Evolutionary conservation across 495 filamentous ascomycete genomes (phyloP).

Genomic region (Tuber brumale): DNA sequence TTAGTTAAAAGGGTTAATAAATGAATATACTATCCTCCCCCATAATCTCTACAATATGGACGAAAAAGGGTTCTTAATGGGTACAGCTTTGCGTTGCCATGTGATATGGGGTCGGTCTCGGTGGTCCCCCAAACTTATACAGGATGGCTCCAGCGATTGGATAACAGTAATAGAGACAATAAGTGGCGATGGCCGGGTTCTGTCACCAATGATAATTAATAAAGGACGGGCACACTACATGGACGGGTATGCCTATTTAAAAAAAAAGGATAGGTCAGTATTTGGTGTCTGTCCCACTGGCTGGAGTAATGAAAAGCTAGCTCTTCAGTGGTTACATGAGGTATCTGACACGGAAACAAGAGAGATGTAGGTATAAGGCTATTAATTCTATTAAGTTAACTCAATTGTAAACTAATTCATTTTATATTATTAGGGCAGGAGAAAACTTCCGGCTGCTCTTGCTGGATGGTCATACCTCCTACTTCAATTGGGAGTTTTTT

Average conservation of each 20-base stretch:
- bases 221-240: conserved; percentile 2
- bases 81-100: no score
- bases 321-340: no score
- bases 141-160: not conserved
- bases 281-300: no score
- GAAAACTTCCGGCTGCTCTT: not conserved
- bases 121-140: no score
- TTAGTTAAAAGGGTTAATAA: no score
- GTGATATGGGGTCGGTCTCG: no score
- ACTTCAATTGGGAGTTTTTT: not conserved
- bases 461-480: not conserved
- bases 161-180: conserved; percentile 7
- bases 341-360: no score
- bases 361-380: not conserved
- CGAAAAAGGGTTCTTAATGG: no score
- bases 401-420: not conserved
- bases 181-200: not conserved
- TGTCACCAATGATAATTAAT: conserved; percentile 8
- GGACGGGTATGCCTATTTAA: not conserved
- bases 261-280: no score
- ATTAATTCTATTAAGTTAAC: not conserved
- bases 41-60: no score
- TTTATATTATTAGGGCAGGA: not conserved
- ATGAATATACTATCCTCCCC: no score
- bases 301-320: no score